phyloP scores from a whole-genome alignment of 2,329 filamentous ascomycete species.

The Eutypa lata region DNA sequence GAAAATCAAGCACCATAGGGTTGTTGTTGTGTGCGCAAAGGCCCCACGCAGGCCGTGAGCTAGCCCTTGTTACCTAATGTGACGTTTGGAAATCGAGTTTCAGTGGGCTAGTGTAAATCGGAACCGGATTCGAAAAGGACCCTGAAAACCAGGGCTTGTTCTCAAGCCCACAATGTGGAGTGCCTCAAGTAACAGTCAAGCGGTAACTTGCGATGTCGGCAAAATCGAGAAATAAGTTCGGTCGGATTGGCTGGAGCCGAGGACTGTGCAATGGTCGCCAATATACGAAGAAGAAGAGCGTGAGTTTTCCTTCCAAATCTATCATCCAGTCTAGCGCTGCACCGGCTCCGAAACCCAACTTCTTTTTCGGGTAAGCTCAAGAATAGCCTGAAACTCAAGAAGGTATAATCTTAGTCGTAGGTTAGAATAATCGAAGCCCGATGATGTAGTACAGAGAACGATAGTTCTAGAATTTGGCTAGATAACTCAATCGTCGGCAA shows the following conservation, averaged over 20 bases:
- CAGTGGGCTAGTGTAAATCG: background rate
- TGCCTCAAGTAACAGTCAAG: background rate
- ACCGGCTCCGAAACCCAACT: background rate
- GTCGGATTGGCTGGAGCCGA: conserved; percentile 9
- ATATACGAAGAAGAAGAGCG: background rate
- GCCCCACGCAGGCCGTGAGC: background rate
- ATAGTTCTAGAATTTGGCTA: background rate
- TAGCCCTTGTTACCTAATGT: background rate
- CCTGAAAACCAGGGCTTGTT: background rate
- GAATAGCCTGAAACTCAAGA: too few relatives aligned
- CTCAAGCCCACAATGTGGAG: background rate
- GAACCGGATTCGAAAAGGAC: background rate
- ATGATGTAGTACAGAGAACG: too few relatives aligned
- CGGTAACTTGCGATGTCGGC: conserved; percentile 16
- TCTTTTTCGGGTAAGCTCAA: too few relatives aligned
- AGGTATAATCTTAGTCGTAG: too few relatives aligned
- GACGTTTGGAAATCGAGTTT: background rate
- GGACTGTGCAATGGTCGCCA: conserved; percentile 3
- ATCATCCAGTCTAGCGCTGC: background rate
- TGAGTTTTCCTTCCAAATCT: background rate
- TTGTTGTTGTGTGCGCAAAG: background rate
- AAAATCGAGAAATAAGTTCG: conserved; percentile 10
- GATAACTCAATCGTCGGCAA: conserved; percentile 4
- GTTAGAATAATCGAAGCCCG: too few relatives aligned
- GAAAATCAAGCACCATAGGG: too few relatives aligned